phyloP scores from a whole-genome alignment of 768 basidiomycete species.

The Boletus reticulatus region DNA sequence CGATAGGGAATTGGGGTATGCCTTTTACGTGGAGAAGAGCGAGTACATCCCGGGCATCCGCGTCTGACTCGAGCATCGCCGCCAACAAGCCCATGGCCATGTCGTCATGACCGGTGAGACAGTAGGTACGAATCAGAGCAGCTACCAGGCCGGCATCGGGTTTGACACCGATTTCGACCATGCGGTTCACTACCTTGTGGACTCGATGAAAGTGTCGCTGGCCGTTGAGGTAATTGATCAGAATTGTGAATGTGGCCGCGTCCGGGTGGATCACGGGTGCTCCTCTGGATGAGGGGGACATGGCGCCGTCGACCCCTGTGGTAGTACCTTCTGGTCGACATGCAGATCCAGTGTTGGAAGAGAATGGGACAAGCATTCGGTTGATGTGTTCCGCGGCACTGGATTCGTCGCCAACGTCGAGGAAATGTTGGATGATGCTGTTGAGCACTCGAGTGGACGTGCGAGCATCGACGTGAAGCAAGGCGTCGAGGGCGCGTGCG shows the following conservation, averaged over 20 bases:
- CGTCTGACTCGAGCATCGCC: conserved; percentile 39
- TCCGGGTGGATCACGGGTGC: conserved; percentile 40
- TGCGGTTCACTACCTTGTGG: conserved; percentile 44
- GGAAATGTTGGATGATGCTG: conserved; percentile 58
- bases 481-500: conserved; percentile 44
- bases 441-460: conserved; percentile 61
- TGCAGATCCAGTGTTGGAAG: conserved; percentile 23
- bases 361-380: conserved; percentile 47
- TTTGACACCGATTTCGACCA: conserved; percentile 41
- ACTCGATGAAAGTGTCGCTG: conserved; percentile 45
- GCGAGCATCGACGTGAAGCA: conserved; percentile 40
- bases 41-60: conserved; percentile 21
- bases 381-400: conserved; percentile 48
- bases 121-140: conserved; percentile 59
- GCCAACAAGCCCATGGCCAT: conserved; percentile 53
- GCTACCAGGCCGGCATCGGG: conserved; percentile 48
- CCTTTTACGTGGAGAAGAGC: conserved; percentile 21
- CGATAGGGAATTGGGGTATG: conserved; percentile 17
- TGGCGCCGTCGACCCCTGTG: conserved; percentile 32
- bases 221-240: conserved; percentile 54
- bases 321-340: conserved; percentile 20
- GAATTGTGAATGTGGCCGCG: conserved; percentile 58
- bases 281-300: conserved; percentile 1
- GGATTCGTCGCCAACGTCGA: conserved; percentile 53
- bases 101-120: conserved; percentile 42